A percentile compares a stretch with the other conserved stretches of the same genome.
Evolutionary conservation across 192 early-diverging fungal genomes (phyloP).

Genomic region (Linderina pennispora): DNA sequence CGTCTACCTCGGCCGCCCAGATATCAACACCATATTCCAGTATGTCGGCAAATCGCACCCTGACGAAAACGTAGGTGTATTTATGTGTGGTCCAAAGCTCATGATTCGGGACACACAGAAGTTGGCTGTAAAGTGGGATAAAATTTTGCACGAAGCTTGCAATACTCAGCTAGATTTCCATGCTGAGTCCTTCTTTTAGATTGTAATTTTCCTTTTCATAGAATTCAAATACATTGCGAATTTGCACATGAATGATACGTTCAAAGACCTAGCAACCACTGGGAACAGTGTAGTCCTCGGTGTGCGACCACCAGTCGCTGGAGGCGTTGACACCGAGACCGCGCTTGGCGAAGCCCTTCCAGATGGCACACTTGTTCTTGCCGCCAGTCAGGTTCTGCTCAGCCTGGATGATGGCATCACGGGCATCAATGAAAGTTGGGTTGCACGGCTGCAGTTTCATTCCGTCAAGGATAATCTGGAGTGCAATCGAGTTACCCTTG

Average conservation of each 20-base stretch:
- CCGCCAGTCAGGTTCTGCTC: slow-evolving; percentile 48
- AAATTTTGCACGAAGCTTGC: neutral
- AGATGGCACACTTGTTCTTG: slow-evolving; percentile 51
- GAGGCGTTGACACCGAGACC: slow-evolving; percentile 47
- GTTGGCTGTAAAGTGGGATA: neutral
- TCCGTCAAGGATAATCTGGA: slow-evolving; percentile 50
- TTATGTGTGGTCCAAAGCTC: neutral
- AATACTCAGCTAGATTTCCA: neutral
- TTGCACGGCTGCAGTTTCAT: slow-evolving; percentile 62
- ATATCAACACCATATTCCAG: neutral
- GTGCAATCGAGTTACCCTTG: slow-evolving; percentile 47
- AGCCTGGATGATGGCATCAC: slow-evolving; percentile 60
- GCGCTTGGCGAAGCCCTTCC: slow-evolving; percentile 62
- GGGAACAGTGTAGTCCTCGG: slow-evolving; percentile 17
- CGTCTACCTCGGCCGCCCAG: neutral
- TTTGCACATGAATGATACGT: too few relatives aligned
- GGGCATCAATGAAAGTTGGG: slow-evolving; percentile 56
- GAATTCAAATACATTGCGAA: too few relatives aligned
- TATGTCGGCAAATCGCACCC: neutral
- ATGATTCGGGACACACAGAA: neutral
- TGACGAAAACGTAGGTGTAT: neutral
- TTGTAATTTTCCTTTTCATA: too few relatives aligned
- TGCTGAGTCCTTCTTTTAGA: neutral
- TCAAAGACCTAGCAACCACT: slow-evolving; percentile 19
- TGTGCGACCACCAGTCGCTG: neutral